These are phyloP conservation scores for Pleurotus tuber-regium DNA, from an alignment of 768 basidiomycete genomes.

Conservation along the genomic window DNA sequence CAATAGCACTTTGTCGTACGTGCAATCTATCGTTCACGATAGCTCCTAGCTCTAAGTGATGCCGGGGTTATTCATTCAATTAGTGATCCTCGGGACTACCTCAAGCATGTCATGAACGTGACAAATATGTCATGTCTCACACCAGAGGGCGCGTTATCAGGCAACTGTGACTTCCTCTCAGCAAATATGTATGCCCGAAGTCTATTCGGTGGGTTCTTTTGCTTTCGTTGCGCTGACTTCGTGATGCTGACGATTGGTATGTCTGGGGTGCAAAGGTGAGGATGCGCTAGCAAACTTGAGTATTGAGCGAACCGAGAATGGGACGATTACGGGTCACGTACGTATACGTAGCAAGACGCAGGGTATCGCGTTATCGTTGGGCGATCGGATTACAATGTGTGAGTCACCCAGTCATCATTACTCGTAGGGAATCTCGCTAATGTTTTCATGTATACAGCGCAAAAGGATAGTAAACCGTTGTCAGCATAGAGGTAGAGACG, in stretches of 20 bases:
- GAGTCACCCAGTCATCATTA: constrained; percentile 10
- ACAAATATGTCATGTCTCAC: constrained; percentile 99
- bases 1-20: constrained; percentile 76
- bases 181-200: constrained; percentile 96
- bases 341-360: constrained; percentile 97
- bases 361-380: constrained; percentile 91
- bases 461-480: constrained; percentile 39
- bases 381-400: constrained; percentile 82
- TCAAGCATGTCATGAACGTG: constrained; percentile 92
- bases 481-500: constrained; percentile 31
- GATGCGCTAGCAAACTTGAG: constrained; percentile 95
- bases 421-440: background rate
- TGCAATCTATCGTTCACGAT: constrained; percentile 19
- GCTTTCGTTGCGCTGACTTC: background rate
- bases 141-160: constrained; percentile 90
- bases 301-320: constrained; percentile 82
- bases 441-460: constrained; percentile 24
- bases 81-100: constrained; percentile 85
- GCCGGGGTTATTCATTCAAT: background rate
- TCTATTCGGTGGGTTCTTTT: constrained; percentile 72
- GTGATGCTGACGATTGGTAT: background rate
- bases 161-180: constrained; percentile 95
- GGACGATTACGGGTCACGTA: constrained; percentile 87
- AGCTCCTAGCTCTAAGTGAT: no score
- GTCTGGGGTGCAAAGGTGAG: constrained; percentile 57